Percentiles rank a stretch among this genome's conserved stretches.
Evolutionary conservation across 176 grass and related monocot species (phyloP).

Genomic region (Thinopyrum elongatum): DNA sequence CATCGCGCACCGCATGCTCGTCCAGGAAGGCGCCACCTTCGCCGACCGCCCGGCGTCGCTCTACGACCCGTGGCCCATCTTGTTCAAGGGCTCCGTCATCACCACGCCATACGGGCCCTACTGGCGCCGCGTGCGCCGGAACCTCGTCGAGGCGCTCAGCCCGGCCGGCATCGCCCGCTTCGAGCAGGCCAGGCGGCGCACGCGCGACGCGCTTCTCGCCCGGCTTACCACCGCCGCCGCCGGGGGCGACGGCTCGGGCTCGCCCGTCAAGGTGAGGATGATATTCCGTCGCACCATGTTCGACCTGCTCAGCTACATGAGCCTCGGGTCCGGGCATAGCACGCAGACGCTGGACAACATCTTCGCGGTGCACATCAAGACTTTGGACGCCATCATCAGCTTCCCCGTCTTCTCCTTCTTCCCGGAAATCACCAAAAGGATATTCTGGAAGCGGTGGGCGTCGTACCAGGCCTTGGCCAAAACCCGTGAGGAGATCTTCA

Average conservation of each 20-base stretch:
- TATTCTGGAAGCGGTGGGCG: no score
- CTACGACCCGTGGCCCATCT: background rate
- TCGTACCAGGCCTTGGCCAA: no score
- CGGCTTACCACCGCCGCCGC: background rate
- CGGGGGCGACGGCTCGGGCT: background rate
- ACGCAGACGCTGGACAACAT: constrained; percentile 30
- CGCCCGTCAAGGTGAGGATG: no score
- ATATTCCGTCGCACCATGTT: constrained; percentile 37
- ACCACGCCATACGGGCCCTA: constrained; percentile 35
- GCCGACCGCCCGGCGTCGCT: constrained; percentile 25
- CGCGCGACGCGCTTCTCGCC: constrained; percentile 30
- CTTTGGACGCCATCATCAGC: background rate
- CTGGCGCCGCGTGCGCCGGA: constrained; percentile 52
- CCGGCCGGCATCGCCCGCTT: constrained; percentile 5
- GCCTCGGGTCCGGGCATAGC: constrained; percentile 41
- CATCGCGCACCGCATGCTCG: constrained; percentile 35
- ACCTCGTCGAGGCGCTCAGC: constrained; percentile 39
- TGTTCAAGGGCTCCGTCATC: constrained; percentile 15
- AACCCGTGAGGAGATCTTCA: no score
- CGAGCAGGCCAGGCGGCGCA: constrained; percentile 9
- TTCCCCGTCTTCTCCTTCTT: constrained; percentile 53
- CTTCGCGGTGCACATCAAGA: background rate
- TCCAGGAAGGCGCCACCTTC: constrained; percentile 39
- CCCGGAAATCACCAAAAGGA: no score
- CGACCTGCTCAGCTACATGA: constrained; percentile 52